Evolutionary conservation across 108 stramenopile species (phyloP).

Genomic region (Nannochloropsis granulata): DNA sequence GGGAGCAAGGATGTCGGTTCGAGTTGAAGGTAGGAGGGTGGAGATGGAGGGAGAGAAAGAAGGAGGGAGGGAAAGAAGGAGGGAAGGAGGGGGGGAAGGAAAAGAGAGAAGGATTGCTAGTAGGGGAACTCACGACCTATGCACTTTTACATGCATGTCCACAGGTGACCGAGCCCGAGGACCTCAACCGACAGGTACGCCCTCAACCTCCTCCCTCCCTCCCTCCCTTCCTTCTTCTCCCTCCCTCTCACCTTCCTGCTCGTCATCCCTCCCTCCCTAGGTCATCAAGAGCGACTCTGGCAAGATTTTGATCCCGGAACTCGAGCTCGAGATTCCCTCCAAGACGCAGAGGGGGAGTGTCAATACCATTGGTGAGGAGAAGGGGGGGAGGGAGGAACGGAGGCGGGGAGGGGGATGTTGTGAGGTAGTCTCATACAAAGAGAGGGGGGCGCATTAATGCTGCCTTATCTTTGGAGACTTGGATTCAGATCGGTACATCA

Average conservation of each 20-base stretch:
- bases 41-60: background rate
- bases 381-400: no score
- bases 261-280: background rate
- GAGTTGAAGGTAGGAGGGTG: slow-evolving; percentile 21
- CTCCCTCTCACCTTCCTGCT: no score
- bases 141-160: background rate
- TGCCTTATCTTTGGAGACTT: no score
- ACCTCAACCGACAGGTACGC: slow-evolving; percentile 42
- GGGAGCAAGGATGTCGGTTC: slow-evolving; percentile 45
- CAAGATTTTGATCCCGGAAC: slow-evolving; percentile 49
- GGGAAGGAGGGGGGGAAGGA: background rate
- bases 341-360: slow-evolving; percentile 7
- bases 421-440: no score
- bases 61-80: background rate
- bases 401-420: no score
- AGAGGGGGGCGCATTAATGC: no score
- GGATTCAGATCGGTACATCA: no score
- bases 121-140: background rate
- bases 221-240: no score
- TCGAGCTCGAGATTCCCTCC: slow-evolving; percentile 27
- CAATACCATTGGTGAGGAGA: background rate
- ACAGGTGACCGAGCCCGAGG: slow-evolving; percentile 26
- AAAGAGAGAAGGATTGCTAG: background rate
- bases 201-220: no score
- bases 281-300: slow-evolving; percentile 55